Base-by-base conservation (phyloP, 768 basidiomycete species). In the Daedalea quercina region DNA sequence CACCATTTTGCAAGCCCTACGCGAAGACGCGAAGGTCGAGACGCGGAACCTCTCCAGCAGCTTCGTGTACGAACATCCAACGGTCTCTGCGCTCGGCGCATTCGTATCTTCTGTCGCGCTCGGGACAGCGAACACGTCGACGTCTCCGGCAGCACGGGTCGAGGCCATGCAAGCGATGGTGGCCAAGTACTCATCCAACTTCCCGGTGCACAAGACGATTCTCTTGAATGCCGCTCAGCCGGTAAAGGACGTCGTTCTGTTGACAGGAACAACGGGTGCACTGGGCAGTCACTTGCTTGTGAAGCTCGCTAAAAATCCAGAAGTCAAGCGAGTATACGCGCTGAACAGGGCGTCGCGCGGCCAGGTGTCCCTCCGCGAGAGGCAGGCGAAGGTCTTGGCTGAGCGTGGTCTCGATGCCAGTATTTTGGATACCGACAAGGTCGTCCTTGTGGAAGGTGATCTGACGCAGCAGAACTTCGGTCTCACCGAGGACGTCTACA, bases 161-260 rank as follows among this genome's bases (percentile, higher is more conserved):
- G 42, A 37, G 22, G 57, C 52, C 7, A 75, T 76, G 56, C 63
- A 68, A 24, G 65, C 56, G 0, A 69, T 78, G 65, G 70, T 78
- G 33, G 67, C 65, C 11, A 76, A 73, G 58, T 74, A 78, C 55
- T 65, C 35, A 57, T 41, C 2, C 48, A 57, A 52, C 43, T 68
- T 49, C 41, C 55, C 44, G 2, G 45, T 19, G 44, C 44, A 54
- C 19, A 11, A 40, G 43, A 23, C 11, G 26, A 52, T 3, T 31
- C 34, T 19, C 43, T 17, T 1, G 49, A 54, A 26, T 44, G 28
- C 28, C 4, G 28, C 28, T 6, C 9, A n/a, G 33, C n/a, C 25
- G n/a, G 48, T 51, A 13, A 54, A 48, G 24, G 61, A 68, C 3
- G 59, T 58, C 1, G 57, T 70, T 9, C 52, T 70, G 9, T 34